These are phyloP conservation scores for Arthrobotrys conoides DNA, from an alignment of 2,329 filamentous ascomycete genomes.

Conservation along the genomic window DNA sequence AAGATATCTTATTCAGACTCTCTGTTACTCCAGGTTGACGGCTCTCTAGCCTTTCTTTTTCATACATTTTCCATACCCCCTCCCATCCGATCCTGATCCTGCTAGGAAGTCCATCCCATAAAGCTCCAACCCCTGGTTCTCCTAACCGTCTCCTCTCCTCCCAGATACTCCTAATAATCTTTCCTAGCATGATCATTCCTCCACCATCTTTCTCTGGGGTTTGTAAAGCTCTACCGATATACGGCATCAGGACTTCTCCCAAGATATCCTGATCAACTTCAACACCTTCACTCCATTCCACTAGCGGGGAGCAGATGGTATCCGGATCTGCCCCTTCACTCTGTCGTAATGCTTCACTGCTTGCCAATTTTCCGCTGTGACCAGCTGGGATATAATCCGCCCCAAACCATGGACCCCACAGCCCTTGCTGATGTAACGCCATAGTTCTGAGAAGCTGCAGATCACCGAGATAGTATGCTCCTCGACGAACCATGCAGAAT, in stretches of 20 bases:
- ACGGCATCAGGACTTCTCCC: conserved; percentile 66
- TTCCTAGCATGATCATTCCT: conserved; percentile 65
- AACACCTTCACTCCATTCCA: conserved; percentile 56
- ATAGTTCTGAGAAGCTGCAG: conserved; percentile 62
- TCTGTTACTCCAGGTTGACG: conserved; percentile 43
- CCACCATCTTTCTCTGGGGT: conserved; percentile 63
- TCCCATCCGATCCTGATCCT: conserved; percentile 49
- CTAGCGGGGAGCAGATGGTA: conserved; percentile 63
- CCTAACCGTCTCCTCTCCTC: conserved; percentile 74
- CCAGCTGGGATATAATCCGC: conserved; percentile 52
- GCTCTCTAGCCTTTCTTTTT: conserved; percentile 49
- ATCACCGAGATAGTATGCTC: conserved; percentile 63
- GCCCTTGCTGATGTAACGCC: conserved; percentile 59
- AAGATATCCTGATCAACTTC: conserved; percentile 68
- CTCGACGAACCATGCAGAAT: conserved; percentile 62
- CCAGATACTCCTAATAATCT: conserved; percentile 69
- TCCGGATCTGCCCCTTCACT: conserved; percentile 60
- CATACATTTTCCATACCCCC: conserved; percentile 44
- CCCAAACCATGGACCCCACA: conserved; percentile 58
- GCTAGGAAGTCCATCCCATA: conserved; percentile 48
- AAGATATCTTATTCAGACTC: conserved; percentile 53
- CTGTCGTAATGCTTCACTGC: conserved; percentile 59
- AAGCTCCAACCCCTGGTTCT: conserved; percentile 62
- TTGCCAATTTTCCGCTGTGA: conserved; percentile 61
- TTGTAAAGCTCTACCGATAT: conserved; percentile 65